Percentiles rank a stretch among this genome's conserved stretches.
These are phyloP conservation scores for Teunomyces gatunensis DNA, from an alignment of 805 yeast species.

Conservation along the genomic window DNA sequence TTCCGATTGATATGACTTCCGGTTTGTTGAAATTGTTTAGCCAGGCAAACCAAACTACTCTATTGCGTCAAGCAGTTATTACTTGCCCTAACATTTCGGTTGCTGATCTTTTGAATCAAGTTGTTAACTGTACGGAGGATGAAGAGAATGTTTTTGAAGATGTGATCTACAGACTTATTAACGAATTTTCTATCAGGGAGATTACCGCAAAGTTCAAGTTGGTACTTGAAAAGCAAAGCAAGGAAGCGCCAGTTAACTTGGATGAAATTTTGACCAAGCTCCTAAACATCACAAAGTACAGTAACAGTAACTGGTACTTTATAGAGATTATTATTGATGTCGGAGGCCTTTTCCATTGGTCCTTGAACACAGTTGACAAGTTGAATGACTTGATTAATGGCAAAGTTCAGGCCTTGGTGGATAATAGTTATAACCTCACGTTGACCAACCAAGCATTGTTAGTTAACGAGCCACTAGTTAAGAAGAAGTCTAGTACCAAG, in stretches of 20 bases:
- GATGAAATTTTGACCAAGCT: slow-evolving; percentile 36
- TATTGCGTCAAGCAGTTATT: slow-evolving; percentile 78
- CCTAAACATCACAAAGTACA: slow-evolving; percentile 34
- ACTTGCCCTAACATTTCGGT: slow-evolving; percentile 71
- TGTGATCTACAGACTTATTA: slow-evolving; percentile 60
- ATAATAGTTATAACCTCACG: slow-evolving; percentile 44
- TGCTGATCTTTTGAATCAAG: slow-evolving; percentile 59
- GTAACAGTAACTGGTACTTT: slow-evolving; percentile 54
- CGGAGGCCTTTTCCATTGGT: slow-evolving; percentile 69
- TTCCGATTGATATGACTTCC: slow-evolving; percentile 58
- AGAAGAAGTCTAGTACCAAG: slow-evolving; percentile 24
- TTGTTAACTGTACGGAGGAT: slow-evolving; percentile 42
- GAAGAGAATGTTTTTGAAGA: slow-evolving; percentile 58
- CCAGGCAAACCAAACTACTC: slow-evolving; percentile 47
- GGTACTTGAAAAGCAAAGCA: slow-evolving; percentile 25
- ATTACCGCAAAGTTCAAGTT: slow-evolving; percentile 50
- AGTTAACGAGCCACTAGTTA: slow-evolving; percentile 22
- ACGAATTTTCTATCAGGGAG: slow-evolving; percentile 59
- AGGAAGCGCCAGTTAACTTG: slow-evolving; percentile 28
- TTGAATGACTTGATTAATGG: slow-evolving; percentile 44
- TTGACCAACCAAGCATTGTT: slow-evolving; percentile 45
- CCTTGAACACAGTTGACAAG: slow-evolving; percentile 45
- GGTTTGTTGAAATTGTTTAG: slow-evolving; percentile 54
- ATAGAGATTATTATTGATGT: slow-evolving; percentile 67
- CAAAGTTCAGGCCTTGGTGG: slow-evolving; percentile 45